Base-by-base conservation (phyloP, 345 rosid species). In the Isatis tinctoria region DNA sequence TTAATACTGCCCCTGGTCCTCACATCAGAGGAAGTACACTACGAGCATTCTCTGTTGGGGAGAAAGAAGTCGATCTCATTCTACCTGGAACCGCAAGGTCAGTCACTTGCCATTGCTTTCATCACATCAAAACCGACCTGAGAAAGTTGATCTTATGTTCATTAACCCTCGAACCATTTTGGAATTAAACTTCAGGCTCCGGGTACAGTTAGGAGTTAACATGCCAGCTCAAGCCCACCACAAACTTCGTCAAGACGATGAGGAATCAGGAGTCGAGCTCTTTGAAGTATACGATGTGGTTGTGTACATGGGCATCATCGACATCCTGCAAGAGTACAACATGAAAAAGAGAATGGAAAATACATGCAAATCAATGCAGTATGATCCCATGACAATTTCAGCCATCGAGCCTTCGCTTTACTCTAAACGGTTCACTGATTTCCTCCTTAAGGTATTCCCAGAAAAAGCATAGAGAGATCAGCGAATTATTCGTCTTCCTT, bases 211-310 rank as follows among this genome's bases (percentile, higher is more conserved):
- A 74, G 99, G 99, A 69, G 99, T 90, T 39, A 90, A 94, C 89
- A 95, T 95, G 99, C 99, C 97, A 0, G 97, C 97, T 8, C 92
- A 90, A 78, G 99, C 97, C 28, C 87, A 76, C 61, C 89, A 61
- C 56, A 90, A 85, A 81, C 73, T 91, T 64, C 65, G 1, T 13
- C 80, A 81, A 60, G 82, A 82, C 13, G 79, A 76, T 61, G 78
- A 76, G 0, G 88, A 85, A 35, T 65, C 93, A 0, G 20, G 74
- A 10, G 84, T 83, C 4, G 97, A 91, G 76, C 92, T 85, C 17
- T 88, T 89, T 45, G 92, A 90, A 86, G 85, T 95, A 22, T 90
- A 86, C 20, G 97, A 95, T 40, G 97, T 95, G 22, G 97, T 95
- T 67, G 87, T 95, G 16, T 95, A 87, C 82, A 88, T 91, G 97